Conservation (phyloP, 2,329 filamentous ascomycete genomes). For the Orbilia quercus region DNA sequence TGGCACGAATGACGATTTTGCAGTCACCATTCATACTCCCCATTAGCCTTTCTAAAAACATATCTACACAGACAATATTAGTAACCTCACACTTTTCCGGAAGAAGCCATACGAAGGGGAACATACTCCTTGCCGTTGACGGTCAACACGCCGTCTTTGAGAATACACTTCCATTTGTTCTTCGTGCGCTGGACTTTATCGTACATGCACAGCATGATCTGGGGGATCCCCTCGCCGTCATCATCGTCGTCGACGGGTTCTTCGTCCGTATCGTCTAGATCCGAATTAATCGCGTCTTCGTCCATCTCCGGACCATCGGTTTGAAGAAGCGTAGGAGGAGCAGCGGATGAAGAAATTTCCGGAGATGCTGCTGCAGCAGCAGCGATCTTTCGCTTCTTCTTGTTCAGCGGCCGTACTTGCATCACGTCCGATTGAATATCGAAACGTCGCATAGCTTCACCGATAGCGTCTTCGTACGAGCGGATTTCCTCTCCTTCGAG, state of each 20-base stretch:
- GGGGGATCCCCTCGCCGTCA: conserved; percentile 84
- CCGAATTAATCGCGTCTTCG: conserved; percentile 97
- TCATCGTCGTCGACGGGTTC: conserved; percentile 79
- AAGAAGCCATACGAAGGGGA: neutral
- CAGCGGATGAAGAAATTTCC: neutral
- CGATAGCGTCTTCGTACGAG: conserved; percentile 42
- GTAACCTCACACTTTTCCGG: neutral
- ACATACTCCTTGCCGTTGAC: conserved; percentile 88
- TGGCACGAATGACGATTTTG: neutral
- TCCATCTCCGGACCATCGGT: conserved; percentile 74
- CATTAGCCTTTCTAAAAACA: conserved; percentile 96
- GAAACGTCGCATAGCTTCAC: conserved; percentile 44
- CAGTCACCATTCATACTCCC: conserved; percentile 96
- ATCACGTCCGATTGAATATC: conserved; percentile 40
- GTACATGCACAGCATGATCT: conserved; percentile 98
- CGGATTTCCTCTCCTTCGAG: conserved; percentile 51
- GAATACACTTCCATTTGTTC: conserved; percentile 99
- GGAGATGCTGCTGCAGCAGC: neutral
- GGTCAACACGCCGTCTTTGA: conserved; percentile 95
- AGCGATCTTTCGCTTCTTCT: conserved; percentile 31
- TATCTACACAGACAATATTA: conserved; percentile 68
- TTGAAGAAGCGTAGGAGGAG: conserved; percentile 62
- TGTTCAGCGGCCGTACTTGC: conserved; percentile 41
- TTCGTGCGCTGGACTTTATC: conserved; percentile 99
- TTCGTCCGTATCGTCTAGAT: conserved; percentile 94